Percentiles rank a stretch among this genome's conserved stretches.
Evolutionary conservation across 805 yeast genomes (phyloP).

Genomic region (Komagataella pseudopastoris): DNA sequence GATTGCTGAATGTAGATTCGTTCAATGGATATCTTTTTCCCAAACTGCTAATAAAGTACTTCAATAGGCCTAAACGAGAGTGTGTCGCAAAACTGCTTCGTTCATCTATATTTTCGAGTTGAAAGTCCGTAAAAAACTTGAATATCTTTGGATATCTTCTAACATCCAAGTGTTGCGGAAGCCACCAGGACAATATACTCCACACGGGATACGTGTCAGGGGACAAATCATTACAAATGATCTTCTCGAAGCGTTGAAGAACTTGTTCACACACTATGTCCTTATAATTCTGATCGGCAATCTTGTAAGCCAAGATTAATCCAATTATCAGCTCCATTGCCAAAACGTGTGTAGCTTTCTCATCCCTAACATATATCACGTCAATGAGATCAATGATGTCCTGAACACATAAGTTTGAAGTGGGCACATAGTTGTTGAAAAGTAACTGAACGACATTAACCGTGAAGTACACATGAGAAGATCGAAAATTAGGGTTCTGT

Average conservation of each 20-base stretch:
- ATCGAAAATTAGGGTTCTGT: constrained; percentile 50
- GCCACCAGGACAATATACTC: constrained; percentile 67
- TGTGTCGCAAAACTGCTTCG: constrained; percentile 23
- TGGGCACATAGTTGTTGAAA: constrained; percentile 26
- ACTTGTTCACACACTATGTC: constrained; percentile 31
- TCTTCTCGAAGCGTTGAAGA: constrained; percentile 24
- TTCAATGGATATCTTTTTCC: background rate
- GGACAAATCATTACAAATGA: constrained; percentile 45
- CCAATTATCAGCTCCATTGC: constrained; percentile 62
- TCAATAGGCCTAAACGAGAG: constrained; percentile 42
- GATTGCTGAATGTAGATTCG: background rate
- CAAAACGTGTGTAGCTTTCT: constrained; percentile 65
- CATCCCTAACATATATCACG: constrained; percentile 44
- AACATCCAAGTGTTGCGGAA: constrained; percentile 49
- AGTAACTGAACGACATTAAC: constrained; percentile 34
- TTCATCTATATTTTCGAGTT: constrained; percentile 48
- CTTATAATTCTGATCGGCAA: constrained; percentile 20
- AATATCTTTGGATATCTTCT: constrained; percentile 49
- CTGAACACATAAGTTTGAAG: constrained; percentile 16
- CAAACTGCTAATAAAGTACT: constrained; percentile 18
- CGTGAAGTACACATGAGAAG: constrained; percentile 47
- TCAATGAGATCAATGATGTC: constrained; percentile 40
- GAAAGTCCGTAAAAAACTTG: constrained; percentile 30
- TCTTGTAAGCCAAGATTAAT: constrained; percentile 34
- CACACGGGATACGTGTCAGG: constrained; percentile 68